Percentiles rank a stretch among this genome's conserved stretches.
Conservation (phyloP, 2,329 filamentous ascomycete species). For the Epichloe coenophiala region DNA sequence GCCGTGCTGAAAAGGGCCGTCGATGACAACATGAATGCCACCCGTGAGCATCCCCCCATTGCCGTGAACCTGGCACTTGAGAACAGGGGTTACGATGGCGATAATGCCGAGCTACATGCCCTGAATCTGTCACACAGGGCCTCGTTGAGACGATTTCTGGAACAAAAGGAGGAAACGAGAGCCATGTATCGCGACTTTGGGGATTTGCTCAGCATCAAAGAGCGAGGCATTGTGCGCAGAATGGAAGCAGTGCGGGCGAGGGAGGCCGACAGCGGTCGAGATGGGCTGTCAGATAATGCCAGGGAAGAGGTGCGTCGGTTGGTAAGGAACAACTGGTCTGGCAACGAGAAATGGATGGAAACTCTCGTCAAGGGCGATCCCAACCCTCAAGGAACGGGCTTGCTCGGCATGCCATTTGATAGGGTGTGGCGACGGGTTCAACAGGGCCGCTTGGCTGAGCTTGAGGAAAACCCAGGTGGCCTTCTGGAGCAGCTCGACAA, state of each 20-base stretch:
- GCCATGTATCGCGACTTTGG: slow-evolving; percentile 50
- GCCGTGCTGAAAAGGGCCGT: slow-evolving; percentile 62
- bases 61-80: slow-evolving; percentile 45
- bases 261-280: slow-evolving; percentile 12
- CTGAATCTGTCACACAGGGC: slow-evolving; percentile 62
- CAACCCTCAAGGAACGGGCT: slow-evolving; percentile 38
- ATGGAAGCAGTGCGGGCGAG: slow-evolving; percentile 30
- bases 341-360: slow-evolving; percentile 61
- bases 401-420: slow-evolving; percentile 56
- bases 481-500: slow-evolving; percentile 59
- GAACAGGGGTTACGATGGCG: slow-evolving; percentile 41
- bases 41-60: slow-evolving; percentile 29
- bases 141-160: slow-evolving; percentile 46
- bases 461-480: slow-evolving; percentile 37
- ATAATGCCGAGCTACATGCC: slow-evolving; percentile 42
- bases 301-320: slow-evolving; percentile 41
- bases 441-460: slow-evolving; percentile 39
- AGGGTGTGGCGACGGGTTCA: slow-evolving; percentile 58
- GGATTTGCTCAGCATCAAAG: slow-evolving; percentile 49
- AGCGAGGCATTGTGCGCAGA: slow-evolving; percentile 40
- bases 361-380: slow-evolving; percentile 55
- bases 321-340: slow-evolving; percentile 64
- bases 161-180: slow-evolving; percentile 45
- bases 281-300: slow-evolving; percentile 27
- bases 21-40: slow-evolving; percentile 25